phyloP scores from a whole-genome alignment of 2,329 filamentous ascomycete species.

The Talaromyces islandicus region DNA sequence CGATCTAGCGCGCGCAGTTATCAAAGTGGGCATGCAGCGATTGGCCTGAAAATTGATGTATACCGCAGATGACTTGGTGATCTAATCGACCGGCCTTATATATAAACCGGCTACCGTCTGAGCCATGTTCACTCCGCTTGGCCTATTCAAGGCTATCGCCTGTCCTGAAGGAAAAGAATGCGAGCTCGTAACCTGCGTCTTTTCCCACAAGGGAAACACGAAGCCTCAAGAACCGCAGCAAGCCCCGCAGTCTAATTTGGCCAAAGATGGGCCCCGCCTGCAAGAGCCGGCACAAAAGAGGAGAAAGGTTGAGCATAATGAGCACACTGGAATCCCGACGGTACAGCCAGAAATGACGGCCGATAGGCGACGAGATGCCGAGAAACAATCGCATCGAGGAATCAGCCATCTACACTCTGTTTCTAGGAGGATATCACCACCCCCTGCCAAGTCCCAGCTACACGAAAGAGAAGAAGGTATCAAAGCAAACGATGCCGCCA shows the following conservation, averaged over 20 bases:
- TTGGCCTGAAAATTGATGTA: neutral
- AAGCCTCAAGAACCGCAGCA: neutral
- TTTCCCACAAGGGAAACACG: slow-evolving; percentile 42
- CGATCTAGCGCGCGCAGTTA: neutral
- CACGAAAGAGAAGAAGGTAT: neutral
- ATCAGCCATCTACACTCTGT: slow-evolving; percentile 17
- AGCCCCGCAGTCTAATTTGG: slow-evolving; percentile 4
- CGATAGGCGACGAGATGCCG: slow-evolving; percentile 8
- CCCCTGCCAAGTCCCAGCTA: slow-evolving; percentile 15
- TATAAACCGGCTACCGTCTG: neutral
- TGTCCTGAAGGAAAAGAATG: slow-evolving; percentile 51
- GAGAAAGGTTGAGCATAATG: slow-evolving; percentile 15
- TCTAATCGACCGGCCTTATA: neutral
- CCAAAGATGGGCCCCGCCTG: slow-evolving; percentile 15
- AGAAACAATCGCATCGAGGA: slow-evolving; percentile 11
- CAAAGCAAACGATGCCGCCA: neutral
- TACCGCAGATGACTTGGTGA: neutral
- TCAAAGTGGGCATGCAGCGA: neutral
- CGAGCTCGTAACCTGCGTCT: slow-evolving; percentile 52
- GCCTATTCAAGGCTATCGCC: slow-evolving; percentile 47
- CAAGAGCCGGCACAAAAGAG: slow-evolving; percentile 26
- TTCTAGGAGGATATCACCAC: slow-evolving; percentile 22
- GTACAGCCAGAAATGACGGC: neutral
- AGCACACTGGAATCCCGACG: neutral
- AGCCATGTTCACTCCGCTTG: slow-evolving; percentile 50